Evolutionary conservation across 192 early-diverging fungal genomes (phyloP).

Genomic region (Rhizoclosmatium globosum): DNA sequence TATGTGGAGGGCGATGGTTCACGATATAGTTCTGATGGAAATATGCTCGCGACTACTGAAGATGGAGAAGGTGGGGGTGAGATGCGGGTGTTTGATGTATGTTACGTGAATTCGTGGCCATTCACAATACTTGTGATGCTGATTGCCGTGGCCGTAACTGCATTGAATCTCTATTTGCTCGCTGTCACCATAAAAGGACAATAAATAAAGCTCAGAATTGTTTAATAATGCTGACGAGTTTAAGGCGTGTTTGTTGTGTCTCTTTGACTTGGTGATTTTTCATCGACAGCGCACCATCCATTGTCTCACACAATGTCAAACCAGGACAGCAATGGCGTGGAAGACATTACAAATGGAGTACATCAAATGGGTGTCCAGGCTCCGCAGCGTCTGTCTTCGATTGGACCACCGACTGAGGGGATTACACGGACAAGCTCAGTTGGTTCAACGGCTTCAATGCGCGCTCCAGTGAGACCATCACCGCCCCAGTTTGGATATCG

Average conservation of each 20-base stretch:
- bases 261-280: not conserved
- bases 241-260: not conserved
- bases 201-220: too few species aligned
- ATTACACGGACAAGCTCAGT: too few species aligned
- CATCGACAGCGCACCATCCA: too few species aligned
- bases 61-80: not conserved
- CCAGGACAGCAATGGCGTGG: too few species aligned
- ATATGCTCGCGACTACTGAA: not conserved
- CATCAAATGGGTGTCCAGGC: too few species aligned
- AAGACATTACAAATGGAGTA: too few species aligned
- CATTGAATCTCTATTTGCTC: slow-evolving; percentile 43
- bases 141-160: slow-evolving; percentile 37
- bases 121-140: slow-evolving; percentile 31
- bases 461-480: not conserved
- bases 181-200: too few species aligned
- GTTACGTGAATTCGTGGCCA: slow-evolving; percentile 25
- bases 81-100: not conserved
- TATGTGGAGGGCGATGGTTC: slow-evolving; percentile 9
- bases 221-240: too few species aligned
- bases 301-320: too few species aligned
- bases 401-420: too few species aligned
- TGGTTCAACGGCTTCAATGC: too few species aligned
- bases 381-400: too few species aligned
- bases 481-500: not conserved
- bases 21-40: not conserved